A percentile compares a stretch with the other conserved stretches of the same genome.
Evolutionary conservation across 768 basidiomycete genomes (phyloP).

Genomic region (Russula olivacea): DNA sequence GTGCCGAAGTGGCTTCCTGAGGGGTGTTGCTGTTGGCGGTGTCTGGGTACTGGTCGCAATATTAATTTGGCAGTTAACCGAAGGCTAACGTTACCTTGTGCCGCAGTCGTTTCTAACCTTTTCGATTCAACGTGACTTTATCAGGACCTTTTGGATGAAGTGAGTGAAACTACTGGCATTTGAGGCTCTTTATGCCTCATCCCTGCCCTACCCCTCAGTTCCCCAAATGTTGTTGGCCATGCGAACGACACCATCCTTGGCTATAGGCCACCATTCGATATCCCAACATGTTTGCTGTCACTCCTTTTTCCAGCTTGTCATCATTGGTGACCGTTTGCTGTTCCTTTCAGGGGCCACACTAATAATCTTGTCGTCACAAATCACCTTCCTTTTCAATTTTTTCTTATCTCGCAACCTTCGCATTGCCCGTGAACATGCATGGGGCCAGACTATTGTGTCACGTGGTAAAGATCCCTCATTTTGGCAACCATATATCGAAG

Average conservation of each 20-base stretch:
- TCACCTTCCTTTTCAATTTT: conserved; percentile 70
- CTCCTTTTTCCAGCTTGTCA: neutral
- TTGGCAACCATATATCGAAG: conserved; percentile 80
- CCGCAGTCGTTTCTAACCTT: conserved; percentile 61
- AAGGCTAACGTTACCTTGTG: neutral
- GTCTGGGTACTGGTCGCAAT: conserved; percentile 48
- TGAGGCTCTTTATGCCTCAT: neutral
- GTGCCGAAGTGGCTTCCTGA: conserved; percentile 66
- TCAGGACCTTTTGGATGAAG: conserved; percentile 60
- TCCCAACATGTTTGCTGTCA: conserved; percentile 57
- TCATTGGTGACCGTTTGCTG: conserved; percentile 3
- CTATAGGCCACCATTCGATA: conserved; percentile 54
- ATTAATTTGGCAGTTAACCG: neutral
- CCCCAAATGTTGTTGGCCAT: conserved; percentile 56
- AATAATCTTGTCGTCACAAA: conserved; percentile 66
- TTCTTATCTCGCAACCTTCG: conserved; percentile 81
- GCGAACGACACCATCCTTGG: conserved; percentile 62
- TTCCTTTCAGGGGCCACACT: conserved; percentile 58
- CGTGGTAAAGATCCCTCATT: conserved; percentile 78
- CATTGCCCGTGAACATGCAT: conserved; percentile 70
- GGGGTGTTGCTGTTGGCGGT: conserved; percentile 64
- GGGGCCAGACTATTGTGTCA: conserved; percentile 77
- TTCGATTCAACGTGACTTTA: conserved; percentile 61
- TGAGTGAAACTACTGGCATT: conserved; percentile 32
- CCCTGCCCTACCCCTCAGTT: conserved; percentile 35